A percentile compares a stretch with the other conserved stretches of the same genome.
Conservation (phyloP, 106 monocot species). For the Gastrodia elata region DNA sequence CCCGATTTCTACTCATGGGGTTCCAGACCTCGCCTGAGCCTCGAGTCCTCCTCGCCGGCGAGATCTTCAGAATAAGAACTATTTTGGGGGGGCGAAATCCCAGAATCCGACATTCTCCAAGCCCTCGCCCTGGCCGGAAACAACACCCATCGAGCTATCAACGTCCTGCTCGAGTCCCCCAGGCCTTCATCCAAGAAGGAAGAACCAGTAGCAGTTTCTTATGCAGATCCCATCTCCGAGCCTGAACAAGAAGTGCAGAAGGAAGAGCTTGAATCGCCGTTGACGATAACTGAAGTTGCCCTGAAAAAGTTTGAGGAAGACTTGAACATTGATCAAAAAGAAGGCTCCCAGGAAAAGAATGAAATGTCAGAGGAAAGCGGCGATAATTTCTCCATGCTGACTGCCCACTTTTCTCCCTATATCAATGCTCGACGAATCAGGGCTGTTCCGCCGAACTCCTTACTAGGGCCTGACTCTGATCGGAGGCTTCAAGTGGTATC, state of each 20-base stretch:
- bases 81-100: slow-evolving; percentile 21
- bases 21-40: slow-evolving; percentile 7
- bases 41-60: slow-evolving; percentile 27
- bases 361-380: not conserved
- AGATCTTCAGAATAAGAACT: slow-evolving; percentile 32
- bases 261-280: not conserved
- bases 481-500: slow-evolving; percentile 13
- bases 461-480: slow-evolving; percentile 11
- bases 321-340: not conserved
- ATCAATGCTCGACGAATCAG: slow-evolving; percentile 53
- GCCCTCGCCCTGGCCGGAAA: slow-evolving; percentile 47
- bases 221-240: slow-evolving; percentile 8
- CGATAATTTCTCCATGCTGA: slow-evolving; percentile 6
- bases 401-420: slow-evolving; percentile 23
- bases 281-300: not conserved
- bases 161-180: slow-evolving; percentile 51
- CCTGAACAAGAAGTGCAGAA: slow-evolving; percentile 5
- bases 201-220: slow-evolving; percentile 2
- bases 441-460: slow-evolving; percentile 20
- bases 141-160: slow-evolving; percentile 57
- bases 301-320: not conserved
- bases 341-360: not conserved
- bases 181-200: slow-evolving; percentile 22
- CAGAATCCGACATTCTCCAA: slow-evolving; percentile 20
- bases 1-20: not conserved